Percentiles rank a stretch among this genome's conserved stretches.
Evolutionary conservation across 768 basidiomycete genomes (phyloP).

Genomic region (Leucosporidium scottii): DNA sequence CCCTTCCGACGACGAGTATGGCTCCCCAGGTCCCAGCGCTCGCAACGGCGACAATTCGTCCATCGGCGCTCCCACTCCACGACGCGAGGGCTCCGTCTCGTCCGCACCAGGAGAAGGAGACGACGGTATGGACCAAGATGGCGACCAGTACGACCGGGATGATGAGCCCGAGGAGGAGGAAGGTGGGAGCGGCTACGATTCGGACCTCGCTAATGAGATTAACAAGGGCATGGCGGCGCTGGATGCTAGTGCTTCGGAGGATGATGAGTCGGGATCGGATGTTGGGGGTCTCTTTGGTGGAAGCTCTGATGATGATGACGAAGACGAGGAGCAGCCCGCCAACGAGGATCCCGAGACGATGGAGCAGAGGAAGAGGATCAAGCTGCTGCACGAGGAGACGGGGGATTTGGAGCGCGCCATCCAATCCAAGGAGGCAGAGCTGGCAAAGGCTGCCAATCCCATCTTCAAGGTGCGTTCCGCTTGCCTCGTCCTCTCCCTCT

Average conservation of each 20-base stretch:
- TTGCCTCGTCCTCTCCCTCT: background rate
- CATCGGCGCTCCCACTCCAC: conserved; percentile 62
- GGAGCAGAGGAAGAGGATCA: conserved; percentile 47
- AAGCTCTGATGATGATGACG: conserved; percentile 48
- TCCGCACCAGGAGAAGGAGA: conserved; percentile 48
- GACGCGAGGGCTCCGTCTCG: conserved; percentile 58
- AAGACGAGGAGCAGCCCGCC: conserved; percentile 50
- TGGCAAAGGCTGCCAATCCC: conserved; percentile 74
- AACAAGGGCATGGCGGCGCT: conserved; percentile 67
- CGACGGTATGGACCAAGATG: conserved; percentile 56
- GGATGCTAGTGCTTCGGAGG: conserved; percentile 45
- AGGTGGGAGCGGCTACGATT: conserved; percentile 72
- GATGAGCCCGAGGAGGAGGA: conserved; percentile 52
- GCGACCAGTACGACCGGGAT: conserved; percentile 44
- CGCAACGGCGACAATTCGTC: conserved; percentile 47
- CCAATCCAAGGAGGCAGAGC: conserved; percentile 72
- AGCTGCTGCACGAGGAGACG: conserved; percentile 79
- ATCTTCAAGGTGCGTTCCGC: conserved; percentile 62
- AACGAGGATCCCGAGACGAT: conserved; percentile 29
- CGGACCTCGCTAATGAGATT: conserved; percentile 78
- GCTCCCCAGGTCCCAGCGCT: background rate
- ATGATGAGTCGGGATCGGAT: conserved; percentile 49
- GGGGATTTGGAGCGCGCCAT: conserved; percentile 81
- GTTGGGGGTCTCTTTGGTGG: conserved; percentile 39
- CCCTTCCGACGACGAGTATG: conserved; percentile 28